These are phyloP conservation scores for Coemansia guatemalensis DNA, from an alignment of 192 early-diverging fungal species.

Conservation along the genomic window DNA sequence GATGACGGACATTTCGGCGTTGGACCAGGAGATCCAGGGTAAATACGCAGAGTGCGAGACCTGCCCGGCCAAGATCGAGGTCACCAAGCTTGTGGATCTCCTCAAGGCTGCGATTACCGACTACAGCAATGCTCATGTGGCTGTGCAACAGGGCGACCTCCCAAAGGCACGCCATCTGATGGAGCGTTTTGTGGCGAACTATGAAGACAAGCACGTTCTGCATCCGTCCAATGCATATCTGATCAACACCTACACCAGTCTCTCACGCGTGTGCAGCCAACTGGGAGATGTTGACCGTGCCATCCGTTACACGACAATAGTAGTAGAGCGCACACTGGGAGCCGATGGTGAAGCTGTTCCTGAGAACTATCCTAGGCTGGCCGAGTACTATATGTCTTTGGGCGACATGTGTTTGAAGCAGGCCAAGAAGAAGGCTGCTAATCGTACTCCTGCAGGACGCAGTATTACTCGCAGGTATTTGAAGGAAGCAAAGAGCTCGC, in stretches of 20 bases:
- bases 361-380: constrained; percentile 58
- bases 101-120: constrained; percentile 56
- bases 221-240: constrained; percentile 55
- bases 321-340: constrained; percentile 52
- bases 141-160: constrained; percentile 49
- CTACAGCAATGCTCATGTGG: constrained; percentile 43
- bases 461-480: constrained; percentile 44
- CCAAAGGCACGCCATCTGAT: constrained; percentile 44
- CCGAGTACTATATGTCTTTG: constrained; percentile 58
- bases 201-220: constrained; percentile 51
- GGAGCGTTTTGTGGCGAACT: constrained; percentile 51
- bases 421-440: constrained; percentile 51
- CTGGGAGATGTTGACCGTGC: constrained; percentile 45
- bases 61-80: constrained; percentile 51
- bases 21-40: constrained; percentile 59
- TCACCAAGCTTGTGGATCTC: constrained; percentile 50
- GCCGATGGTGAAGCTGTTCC: constrained; percentile 45
- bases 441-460: constrained; percentile 47
- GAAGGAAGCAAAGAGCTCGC: constrained; percentile 42
- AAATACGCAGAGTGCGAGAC: constrained; percentile 57
- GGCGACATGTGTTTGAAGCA: constrained; percentile 60
- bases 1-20: constrained; percentile 51
- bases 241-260: constrained; percentile 48
- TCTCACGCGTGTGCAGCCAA: constrained; percentile 42
- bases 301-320: constrained; percentile 42